Conservation (phyloP, 345 rosid genomes). For the Xanthoceras sorbifolium region DNA sequence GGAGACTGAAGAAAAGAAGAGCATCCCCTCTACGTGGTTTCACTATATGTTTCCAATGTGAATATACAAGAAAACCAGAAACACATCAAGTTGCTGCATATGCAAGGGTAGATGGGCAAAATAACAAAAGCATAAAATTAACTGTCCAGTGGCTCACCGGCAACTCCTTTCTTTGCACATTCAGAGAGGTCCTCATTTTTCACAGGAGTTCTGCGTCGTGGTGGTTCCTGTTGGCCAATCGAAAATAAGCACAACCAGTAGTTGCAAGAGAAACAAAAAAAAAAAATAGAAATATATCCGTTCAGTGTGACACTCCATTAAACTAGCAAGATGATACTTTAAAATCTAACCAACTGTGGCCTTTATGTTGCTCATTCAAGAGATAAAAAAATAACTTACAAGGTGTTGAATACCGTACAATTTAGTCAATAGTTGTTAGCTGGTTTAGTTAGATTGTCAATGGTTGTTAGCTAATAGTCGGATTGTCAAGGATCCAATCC, state of each 20-base stretch:
- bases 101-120: background rate
- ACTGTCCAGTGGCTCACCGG: slow-evolving; percentile 49
- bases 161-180: slow-evolving; percentile 88
- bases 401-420: too few species aligned
- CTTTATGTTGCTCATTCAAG: background rate
- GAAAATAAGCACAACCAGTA: background rate
- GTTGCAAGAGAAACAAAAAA: background rate
- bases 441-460: too few species aligned
- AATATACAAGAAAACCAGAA: slow-evolving; percentile 9
- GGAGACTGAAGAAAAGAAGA: slow-evolving; percentile 86
- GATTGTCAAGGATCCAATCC: too few species aligned
- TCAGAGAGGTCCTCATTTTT: slow-evolving; percentile 73
- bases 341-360: background rate
- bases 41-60: slow-evolving; percentile 41
- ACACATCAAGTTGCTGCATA: background rate
- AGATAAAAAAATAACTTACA: too few species aligned
- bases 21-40: slow-evolving; percentile 91
- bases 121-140: background rate
- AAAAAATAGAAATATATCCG: background rate
- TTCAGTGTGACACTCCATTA: background rate
- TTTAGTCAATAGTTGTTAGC: too few species aligned
- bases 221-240: slow-evolving; percentile 55
- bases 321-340: background rate
- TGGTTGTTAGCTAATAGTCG: too few species aligned
- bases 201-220: slow-evolving; percentile 55